Percentiles rank a stretch among this genome's conserved stretches.
Conservation (phyloP, 2,329 filamentous ascomycete species). For the Chaetomiaceae sp. region DNA sequence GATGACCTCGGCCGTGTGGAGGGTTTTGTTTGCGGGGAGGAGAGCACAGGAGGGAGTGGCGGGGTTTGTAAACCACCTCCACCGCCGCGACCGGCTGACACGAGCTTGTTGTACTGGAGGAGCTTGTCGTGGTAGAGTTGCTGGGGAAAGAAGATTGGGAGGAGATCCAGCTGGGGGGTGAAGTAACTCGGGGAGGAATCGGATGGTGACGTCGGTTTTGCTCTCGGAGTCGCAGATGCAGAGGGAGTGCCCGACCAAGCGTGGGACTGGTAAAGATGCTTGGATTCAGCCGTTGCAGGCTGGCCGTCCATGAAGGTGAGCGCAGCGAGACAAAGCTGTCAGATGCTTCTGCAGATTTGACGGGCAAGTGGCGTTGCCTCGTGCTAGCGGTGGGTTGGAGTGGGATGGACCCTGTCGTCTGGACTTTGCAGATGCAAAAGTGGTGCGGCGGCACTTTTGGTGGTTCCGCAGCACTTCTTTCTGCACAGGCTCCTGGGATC, state of each 20-base stretch:
- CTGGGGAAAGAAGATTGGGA: slow-evolving; percentile 55
- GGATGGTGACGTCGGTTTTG: slow-evolving; percentile 31
- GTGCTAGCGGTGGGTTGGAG: background rate
- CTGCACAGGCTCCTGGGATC: background rate
- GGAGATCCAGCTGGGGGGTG: slow-evolving; percentile 42
- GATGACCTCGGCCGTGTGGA: slow-evolving; percentile 53
- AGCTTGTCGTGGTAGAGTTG: slow-evolving; percentile 59
- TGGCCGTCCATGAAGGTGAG: slow-evolving; percentile 46
- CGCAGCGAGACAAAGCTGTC: slow-evolving; percentile 7
- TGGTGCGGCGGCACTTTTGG: background rate
- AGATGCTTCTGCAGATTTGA: slow-evolving; percentile 9
- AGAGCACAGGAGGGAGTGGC: slow-evolving; percentile 51
- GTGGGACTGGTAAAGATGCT: slow-evolving; percentile 42
- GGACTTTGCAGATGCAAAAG: background rate
- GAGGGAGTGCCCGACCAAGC: slow-evolving; percentile 37
- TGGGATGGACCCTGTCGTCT: slow-evolving; percentile 2
- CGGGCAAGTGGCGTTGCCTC: slow-evolving; percentile 7
- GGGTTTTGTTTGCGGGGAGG: slow-evolving; percentile 52
- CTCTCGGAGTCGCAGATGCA: slow-evolving; percentile 26
- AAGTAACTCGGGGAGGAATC: slow-evolving; percentile 28
- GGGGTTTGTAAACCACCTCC: slow-evolving; percentile 52
- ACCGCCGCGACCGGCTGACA: slow-evolving; percentile 49
- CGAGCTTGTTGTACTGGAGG: slow-evolving; percentile 60
- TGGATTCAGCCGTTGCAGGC: slow-evolving; percentile 45
- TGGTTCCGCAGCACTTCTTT: background rate